Evolutionary conservation across 1,139 yeast genomes (phyloP).

Genomic region (Arxiozyma telluris): DNA sequence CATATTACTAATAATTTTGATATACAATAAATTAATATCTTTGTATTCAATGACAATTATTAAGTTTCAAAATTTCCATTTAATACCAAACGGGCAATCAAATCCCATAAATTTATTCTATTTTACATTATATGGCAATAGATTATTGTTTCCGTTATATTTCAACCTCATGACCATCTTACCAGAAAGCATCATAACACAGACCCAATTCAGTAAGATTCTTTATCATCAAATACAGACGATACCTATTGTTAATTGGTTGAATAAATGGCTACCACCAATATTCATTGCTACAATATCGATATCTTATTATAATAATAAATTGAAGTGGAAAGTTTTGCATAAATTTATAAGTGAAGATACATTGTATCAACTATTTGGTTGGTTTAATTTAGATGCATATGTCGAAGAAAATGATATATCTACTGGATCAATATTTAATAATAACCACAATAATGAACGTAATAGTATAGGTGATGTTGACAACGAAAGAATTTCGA

Average conservation of each 20-base stretch:
- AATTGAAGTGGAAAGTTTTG: slow-evolving; percentile 24
- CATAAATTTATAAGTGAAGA: slow-evolving; percentile 27
- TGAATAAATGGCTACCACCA: slow-evolving; percentile 25
- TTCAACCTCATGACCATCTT: slow-evolving; percentile 27
- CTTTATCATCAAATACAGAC: slow-evolving; percentile 21
- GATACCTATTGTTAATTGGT: slow-evolving; percentile 23
- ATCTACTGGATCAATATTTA: background rate
- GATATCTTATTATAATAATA: slow-evolving; percentile 23
- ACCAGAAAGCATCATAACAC: slow-evolving; percentile 8
- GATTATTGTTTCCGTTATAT: slow-evolving; percentile 28
- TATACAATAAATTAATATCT: slow-evolving; percentile 26
- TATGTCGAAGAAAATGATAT: slow-evolving; percentile 7
- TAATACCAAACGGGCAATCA: slow-evolving; percentile 28
- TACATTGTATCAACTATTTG: slow-evolving; percentile 28
- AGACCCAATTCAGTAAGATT: background rate
- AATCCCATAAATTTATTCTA: slow-evolving; percentile 28
- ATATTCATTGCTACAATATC: slow-evolving; percentile 22
- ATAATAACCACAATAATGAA: background rate
- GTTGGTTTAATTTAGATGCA: slow-evolving; percentile 25
- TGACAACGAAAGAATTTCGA: background rate
- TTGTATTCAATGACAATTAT: slow-evolving; percentile 29
- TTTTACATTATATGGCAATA: slow-evolving; percentile 27
- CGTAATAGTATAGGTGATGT: background rate
- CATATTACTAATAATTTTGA: slow-evolving; percentile 19
- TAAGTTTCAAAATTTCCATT: slow-evolving; percentile 27